Percentiles rank a stretch among this genome's conserved stretches.
Conservation (phyloP, 2,329 filamentous ascomycete genomes). For the Sporothrix globosa region DNA sequence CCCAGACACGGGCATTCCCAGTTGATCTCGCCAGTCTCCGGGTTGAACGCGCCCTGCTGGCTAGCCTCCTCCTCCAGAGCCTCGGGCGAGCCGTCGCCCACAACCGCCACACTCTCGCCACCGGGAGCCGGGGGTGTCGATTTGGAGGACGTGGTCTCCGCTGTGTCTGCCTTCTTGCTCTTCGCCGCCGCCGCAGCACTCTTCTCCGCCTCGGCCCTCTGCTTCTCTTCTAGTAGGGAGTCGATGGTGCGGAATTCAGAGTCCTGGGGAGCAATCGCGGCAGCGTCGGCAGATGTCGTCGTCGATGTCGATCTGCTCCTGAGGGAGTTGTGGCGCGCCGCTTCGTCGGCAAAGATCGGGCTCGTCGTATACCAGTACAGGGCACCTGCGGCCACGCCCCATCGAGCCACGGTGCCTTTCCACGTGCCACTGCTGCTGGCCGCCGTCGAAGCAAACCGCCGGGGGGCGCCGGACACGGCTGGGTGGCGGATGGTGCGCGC, state of each 20-base stretch:
- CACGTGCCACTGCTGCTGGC: slow-evolving; percentile 72
- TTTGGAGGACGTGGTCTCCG: slow-evolving; percentile 34
- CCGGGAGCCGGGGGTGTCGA: slow-evolving; percentile 25
- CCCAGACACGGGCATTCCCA: slow-evolving; percentile 98
- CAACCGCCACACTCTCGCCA: slow-evolving; percentile 28
- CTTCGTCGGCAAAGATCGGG: slow-evolving; percentile 81
- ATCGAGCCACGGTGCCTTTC: slow-evolving; percentile 74
- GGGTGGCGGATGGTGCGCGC: slow-evolving; percentile 49
- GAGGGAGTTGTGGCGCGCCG: slow-evolving; percentile 51
- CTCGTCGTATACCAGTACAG: slow-evolving; percentile 96
- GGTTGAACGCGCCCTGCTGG: slow-evolving; percentile 93
- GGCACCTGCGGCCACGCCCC: slow-evolving; percentile 73
- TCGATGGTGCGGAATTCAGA: slow-evolving; percentile 67
- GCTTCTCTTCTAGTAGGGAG: slow-evolving; percentile 67
- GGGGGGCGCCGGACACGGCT: slow-evolving; percentile 46
- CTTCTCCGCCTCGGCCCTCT: slow-evolving; percentile 49
- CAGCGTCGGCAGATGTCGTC: slow-evolving; percentile 37
- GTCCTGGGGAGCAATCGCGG: slow-evolving; percentile 43
- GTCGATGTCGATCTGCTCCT: slow-evolving; percentile 41
- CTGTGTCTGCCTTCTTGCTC: slow-evolving; percentile 30
- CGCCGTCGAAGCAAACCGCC: slow-evolving; percentile 55
- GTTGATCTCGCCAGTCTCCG: slow-evolving; percentile 98
- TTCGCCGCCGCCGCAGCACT: slow-evolving; percentile 39
- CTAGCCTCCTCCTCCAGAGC: slow-evolving; percentile 77
- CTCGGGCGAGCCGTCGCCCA: slow-evolving; percentile 47